Conservation (phyloP, 1,284 basidiomycete genomes). For the Microbotryomycetes sp. region DNA sequence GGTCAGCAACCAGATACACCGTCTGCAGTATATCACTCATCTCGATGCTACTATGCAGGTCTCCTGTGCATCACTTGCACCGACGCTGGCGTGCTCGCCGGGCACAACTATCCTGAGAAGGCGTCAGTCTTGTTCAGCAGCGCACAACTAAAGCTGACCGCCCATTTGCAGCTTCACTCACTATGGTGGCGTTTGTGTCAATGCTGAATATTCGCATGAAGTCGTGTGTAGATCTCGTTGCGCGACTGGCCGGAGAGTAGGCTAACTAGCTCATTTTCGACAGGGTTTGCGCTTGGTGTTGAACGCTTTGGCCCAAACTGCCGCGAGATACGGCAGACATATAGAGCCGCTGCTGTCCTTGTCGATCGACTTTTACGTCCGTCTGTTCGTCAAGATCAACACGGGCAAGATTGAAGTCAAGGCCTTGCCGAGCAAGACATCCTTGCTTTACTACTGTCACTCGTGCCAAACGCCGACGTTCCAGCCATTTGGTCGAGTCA, state of each 20-base stretch:
- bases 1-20: slow-evolving; percentile 55
- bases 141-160: neutral
- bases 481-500: slow-evolving; percentile 63
- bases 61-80: slow-evolving; percentile 94
- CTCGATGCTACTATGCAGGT: slow-evolving; percentile 47
- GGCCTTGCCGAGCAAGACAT: slow-evolving; percentile 69
- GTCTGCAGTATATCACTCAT: too few relatives aligned
- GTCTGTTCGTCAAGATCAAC: slow-evolving; percentile 77
- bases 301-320: slow-evolving; percentile 73
- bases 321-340: slow-evolving; percentile 82
- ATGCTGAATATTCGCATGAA: slow-evolving; percentile 92
- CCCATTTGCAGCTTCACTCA: slow-evolving; percentile 65
- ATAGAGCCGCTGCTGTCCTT: slow-evolving; percentile 87
- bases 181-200: slow-evolving; percentile 88
- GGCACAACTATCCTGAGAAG: slow-evolving; percentile 93
- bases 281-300: slow-evolving; percentile 84
- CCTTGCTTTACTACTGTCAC: slow-evolving; percentile 71
- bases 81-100: slow-evolving; percentile 87
- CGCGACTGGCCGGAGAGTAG: neutral
- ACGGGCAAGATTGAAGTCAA: slow-evolving; percentile 81
- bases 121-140: slow-evolving; percentile 51
- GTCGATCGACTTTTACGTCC: slow-evolving; percentile 96
- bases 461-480: slow-evolving; percentile 70
- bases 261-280: neutral
- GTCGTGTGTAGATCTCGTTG: slow-evolving; percentile 49